These are phyloP conservation scores for Chlorella sp. DNA, from an alignment of 139 green algal genomes.

Conservation along the genomic window DNA sequence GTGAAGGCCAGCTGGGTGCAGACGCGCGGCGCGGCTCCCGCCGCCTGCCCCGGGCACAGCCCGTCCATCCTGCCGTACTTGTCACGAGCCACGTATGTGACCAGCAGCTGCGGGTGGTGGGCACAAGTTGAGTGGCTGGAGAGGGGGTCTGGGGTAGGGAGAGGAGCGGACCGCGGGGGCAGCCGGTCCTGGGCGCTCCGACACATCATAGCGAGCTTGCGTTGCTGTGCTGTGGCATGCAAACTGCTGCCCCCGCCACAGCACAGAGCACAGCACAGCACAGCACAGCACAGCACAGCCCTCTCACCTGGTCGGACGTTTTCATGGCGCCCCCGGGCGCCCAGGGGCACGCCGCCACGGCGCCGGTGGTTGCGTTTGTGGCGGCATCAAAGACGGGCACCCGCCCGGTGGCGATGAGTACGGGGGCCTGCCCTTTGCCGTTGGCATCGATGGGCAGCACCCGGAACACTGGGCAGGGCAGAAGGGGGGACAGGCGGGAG, in stretches of 20 bases:
- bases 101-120: neutral
- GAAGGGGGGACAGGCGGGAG: neutral
- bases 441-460: slow-evolving; percentile 18
- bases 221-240: neutral
- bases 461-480: slow-evolving; percentile 6
- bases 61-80: slow-evolving; percentile 34
- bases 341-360: slow-evolving; percentile 11
- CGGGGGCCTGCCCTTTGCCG: slow-evolving; percentile 5
- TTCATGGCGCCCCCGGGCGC: slow-evolving; percentile 14
- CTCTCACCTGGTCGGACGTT: neutral
- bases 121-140: neutral
- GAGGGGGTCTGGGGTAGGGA: neutral
- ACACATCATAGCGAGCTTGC: too few relatives aligned
- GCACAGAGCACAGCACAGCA: neutral
- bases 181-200: neutral
- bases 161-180: neutral
- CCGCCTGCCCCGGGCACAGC: slow-evolving; percentile 11
- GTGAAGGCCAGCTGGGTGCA: slow-evolving; percentile 15
- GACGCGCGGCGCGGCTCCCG: neutral
- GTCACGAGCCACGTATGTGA: slow-evolving; percentile 23
- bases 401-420: slow-evolving; percentile 40
- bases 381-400: slow-evolving; percentile 37
- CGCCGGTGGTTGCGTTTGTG: neutral
- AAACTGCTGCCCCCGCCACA: neutral
- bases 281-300: neutral